phyloP scores from a whole-genome alignment of 768 basidiomycete genomes.

The Phylloporus arenicola region DNA sequence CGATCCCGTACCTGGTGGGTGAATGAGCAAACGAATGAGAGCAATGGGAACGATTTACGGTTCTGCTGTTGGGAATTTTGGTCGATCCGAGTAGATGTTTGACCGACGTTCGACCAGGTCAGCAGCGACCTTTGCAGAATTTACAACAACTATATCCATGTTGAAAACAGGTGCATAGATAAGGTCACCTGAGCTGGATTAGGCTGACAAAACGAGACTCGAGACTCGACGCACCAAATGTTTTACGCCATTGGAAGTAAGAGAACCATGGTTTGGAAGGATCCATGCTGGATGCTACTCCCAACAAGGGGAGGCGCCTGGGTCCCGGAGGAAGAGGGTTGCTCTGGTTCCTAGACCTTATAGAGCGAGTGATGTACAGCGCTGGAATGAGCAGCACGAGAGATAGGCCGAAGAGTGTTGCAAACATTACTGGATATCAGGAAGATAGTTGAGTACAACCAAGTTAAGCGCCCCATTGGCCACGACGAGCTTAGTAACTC shows the following conservation, averaged over 20 bases:
- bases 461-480: too few species aligned
- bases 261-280: constrained; percentile 28
- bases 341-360: background rate
- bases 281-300: constrained; percentile 24
- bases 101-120: constrained; percentile 29
- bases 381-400: constrained; percentile 8
- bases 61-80: constrained; percentile 19
- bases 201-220: background rate
- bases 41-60: constrained; percentile 10
- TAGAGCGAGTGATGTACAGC: constrained; percentile 11
- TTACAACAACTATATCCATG: constrained; percentile 25
- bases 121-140: constrained; percentile 21
- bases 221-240: constrained; percentile 13
- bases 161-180: constrained; percentile 18
- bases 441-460: background rate
- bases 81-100: constrained; percentile 32
- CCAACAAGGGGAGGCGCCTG: constrained; percentile 36
- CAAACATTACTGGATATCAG: background rate
- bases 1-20: constrained; percentile 28
- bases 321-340: constrained; percentile 44
- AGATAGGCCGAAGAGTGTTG: background rate
- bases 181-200: constrained; percentile 16
- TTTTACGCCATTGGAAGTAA: constrained; percentile 30
- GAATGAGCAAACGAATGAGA: background rate
- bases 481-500: too few species aligned